Conservation (phyloP, 768 basidiomycete species). For the Candolleomyces eurysporus region DNA sequence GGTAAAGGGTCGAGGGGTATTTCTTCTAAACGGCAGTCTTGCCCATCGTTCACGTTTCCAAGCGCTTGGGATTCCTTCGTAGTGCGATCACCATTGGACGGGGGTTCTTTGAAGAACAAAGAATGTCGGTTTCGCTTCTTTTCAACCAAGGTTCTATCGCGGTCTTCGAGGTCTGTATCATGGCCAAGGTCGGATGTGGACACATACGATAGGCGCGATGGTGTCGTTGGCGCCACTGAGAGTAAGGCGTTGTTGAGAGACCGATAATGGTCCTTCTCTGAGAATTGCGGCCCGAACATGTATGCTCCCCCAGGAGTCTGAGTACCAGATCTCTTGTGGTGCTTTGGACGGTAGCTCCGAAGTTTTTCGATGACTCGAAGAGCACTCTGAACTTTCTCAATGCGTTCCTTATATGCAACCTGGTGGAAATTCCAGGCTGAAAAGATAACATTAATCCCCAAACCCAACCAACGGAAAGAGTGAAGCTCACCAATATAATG, state of each 20-base stretch:
- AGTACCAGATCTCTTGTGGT: conserved; percentile 31
- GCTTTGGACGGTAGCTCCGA: conserved; percentile 59
- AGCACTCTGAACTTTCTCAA: conserved; percentile 52
- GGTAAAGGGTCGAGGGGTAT: neutral
- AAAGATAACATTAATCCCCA: neutral
- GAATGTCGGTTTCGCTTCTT: neutral
- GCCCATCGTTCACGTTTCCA: too few species aligned
- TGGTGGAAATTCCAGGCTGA: conserved; percentile 72
- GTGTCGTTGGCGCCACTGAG: conserved; percentile 8
- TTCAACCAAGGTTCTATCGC: neutral
- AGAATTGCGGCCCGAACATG: conserved; percentile 20
- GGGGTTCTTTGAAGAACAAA: neutral
- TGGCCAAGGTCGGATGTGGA: neutral
- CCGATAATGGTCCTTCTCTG: conserved; percentile 47
- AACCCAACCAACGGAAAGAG: neutral
- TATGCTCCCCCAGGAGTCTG: conserved; percentile 33
- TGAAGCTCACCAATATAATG: conserved; percentile 51
- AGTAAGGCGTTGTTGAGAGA: conserved; percentile 28
- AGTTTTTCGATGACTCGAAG: conserved; percentile 65
- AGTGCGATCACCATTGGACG: too few species aligned
- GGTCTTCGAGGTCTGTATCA: neutral
- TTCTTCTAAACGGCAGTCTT: neutral
- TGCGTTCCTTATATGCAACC: conserved; percentile 73
- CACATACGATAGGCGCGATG: neutral
- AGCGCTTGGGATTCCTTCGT: too few species aligned